Evolutionary conservation across 805 yeast species (phyloP), one percentile per base, ranked within the genome.

Genomic region (Cyberlindnera samutprakarnensis): DNA sequence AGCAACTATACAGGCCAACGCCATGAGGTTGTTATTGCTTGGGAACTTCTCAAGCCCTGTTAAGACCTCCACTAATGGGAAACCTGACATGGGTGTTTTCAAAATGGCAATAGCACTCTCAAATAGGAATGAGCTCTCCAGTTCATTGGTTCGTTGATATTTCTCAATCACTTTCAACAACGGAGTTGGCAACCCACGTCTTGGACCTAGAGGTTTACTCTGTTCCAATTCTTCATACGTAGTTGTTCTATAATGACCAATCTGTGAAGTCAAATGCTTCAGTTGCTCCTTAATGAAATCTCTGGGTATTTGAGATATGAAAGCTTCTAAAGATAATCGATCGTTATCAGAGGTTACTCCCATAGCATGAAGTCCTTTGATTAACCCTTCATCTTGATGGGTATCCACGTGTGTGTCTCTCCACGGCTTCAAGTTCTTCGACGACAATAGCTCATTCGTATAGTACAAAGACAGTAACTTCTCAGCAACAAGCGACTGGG

Each of bases 401-500:
- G n/a, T n/a, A n/a, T n/a, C n/a, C n/a, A n/a, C n/a, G n/a, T n/a
- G n/a, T n/a, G n/a, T n/a, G n/a, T n/a, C n/a, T n/a, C n/a, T n/a
- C n/a, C n/a, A n/a, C n/a, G n/a, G n/a, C n/a, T n/a, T n/a, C n/a
- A n/a, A n/a, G n/a, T n/a, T n/a, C n/a, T n/a, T n/a, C n/a, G n/a
- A n/a, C n/a, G n/a, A n/a, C n/a, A n/a, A n/a, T n/a, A n/a, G n/a
- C 2, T 26, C 33, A 11, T 38, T 35, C 6, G 30, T 17, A 11
- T 15, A 7, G 19, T 27, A 28, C 7, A 38, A 19, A 2, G 28
- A 10, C 14, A 41, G 15, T 4, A 41, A 25, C 24, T 33, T 36
- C 11, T 41, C 44, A 14, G 26, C 28, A 6, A 41, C 30, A 31
- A 30, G 20, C 16, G 28, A 23, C 28, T 41, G 42, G 1, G 29